phyloP scores from a whole-genome alignment of 2,329 filamentous ascomycete genomes.

The Fusarium solani-melongenae region DNA sequence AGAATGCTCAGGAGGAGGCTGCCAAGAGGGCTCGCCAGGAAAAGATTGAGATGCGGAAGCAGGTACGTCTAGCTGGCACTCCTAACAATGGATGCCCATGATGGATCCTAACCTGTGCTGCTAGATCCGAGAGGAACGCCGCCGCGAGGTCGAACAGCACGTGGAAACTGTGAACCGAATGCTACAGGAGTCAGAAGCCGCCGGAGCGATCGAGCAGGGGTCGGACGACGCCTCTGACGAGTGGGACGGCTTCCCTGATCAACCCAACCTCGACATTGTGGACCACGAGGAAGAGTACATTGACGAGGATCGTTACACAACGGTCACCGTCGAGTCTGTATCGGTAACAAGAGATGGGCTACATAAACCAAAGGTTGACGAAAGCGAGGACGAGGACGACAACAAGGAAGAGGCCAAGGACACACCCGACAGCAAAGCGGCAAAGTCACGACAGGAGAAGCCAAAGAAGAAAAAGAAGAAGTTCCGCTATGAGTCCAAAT shows the following conservation, averaged over 20 bases:
- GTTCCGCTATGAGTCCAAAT: conserved; percentile 92
- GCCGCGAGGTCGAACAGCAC: conserved; percentile 83
- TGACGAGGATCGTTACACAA: conserved; percentile 95
- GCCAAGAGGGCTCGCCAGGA: conserved; percentile 82
- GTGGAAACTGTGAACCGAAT: conserved; percentile 80
- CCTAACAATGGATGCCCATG: not conserved
- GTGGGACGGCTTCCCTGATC: conserved; percentile 75
- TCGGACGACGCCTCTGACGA: conserved; percentile 60
- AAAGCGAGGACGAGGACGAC: conserved; percentile 52
- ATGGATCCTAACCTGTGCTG: conserved; percentile 22
- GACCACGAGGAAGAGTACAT: conserved; percentile 94
- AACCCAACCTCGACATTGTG: conserved; percentile 61
- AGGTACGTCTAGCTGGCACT: conserved; percentile 64
- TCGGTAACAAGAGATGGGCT: conserved; percentile 81
- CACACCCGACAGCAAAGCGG: conserved; percentile 33
- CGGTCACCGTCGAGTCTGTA: conserved; percentile 92
- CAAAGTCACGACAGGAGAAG: conserved; percentile 51
- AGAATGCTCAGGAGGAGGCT: conserved; percentile 85
- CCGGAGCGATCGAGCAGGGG: conserved; percentile 53
- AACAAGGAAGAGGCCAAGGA: conserved; percentile 45
- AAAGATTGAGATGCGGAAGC: conserved; percentile 76
- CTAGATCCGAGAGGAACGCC: conserved; percentile 85
- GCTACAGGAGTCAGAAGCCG: conserved; percentile 68
- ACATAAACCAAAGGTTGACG: conserved; percentile 59
- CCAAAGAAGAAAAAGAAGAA: conserved; percentile 88